Evolutionary conservation across 208 protist species (phyloP), one percentile per base, ranked within the genome.

Genomic region (Trypanosoma scelopori): DNA sequence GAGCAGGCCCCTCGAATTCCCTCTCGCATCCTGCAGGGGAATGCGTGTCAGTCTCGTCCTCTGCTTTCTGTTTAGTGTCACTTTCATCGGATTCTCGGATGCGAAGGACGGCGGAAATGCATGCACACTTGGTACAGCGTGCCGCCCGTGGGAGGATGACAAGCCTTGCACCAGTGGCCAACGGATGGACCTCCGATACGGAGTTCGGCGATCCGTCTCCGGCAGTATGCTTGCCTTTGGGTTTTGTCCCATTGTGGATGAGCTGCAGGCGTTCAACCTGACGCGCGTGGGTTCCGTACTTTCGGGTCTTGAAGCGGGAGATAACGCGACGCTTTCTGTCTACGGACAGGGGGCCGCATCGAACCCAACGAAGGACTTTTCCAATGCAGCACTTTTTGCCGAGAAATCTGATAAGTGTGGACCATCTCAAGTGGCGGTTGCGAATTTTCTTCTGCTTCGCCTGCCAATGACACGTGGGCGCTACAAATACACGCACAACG

Each of bases 181-280:
- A 48, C 22, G 46, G n/a, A 71, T 77, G 49, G 59, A 69, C 48
- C 55, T 77, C 22, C 71, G 71, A 6, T 66, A 58, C 53, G 59
- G 55, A 16, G 42, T 72, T 25, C 41, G 27, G 39, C n/a, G 20
- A 13, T 43, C 37, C 6, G 25, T 0, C 7, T 41, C 41, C n/a
- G 52, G 35, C 5, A 37, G 1, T 37, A 52, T 55, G 42, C 13
- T 47, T 37, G 64, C 56, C 5, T 64, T 59, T 49, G 64, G 64
- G 9, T 69, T 77, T 46, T 77, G 71, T 50, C 72, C 72, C 22
- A 12, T 67, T 35, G 72, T 78, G 22, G 72, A 78, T 64, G 50
- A 65, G 20, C n/a, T 69, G 32, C 65, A 71, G 46, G 52, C 65
- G 3, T 71, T 78, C 51, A 46, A 57, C 41, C 20, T 78, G 13